These are phyloP conservation scores for Saccharata proteae DNA, from an alignment of 2,329 filamentous ascomycete species.

Conservation along the genomic window DNA sequence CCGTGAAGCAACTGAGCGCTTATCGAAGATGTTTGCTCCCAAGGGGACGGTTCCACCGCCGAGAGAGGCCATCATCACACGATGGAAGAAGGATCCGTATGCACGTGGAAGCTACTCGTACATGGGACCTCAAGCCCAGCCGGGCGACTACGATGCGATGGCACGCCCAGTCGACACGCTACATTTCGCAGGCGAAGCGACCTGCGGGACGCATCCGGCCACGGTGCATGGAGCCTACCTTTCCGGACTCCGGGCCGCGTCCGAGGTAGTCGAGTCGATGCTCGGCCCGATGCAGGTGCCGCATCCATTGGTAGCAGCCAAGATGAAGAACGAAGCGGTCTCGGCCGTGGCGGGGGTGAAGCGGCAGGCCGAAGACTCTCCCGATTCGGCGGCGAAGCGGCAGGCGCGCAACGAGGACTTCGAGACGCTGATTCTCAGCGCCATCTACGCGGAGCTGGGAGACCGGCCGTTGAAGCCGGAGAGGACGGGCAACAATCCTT, in stretches of 20 bases:
- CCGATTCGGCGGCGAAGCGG: constrained; percentile 11
- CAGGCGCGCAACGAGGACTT: constrained; percentile 32
- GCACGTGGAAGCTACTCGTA: constrained; percentile 94
- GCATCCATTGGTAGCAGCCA: constrained; percentile 59
- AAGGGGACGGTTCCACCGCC: constrained; percentile 61
- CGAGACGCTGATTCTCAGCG: constrained; percentile 44
- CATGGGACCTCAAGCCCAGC: constrained; percentile 67
- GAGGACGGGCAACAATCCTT: constrained; percentile 70
- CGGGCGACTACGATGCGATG: constrained; percentile 89
- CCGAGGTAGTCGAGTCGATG: constrained; percentile 70
- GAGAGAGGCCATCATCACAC: constrained; percentile 74
- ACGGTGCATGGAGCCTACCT: constrained; percentile 96
- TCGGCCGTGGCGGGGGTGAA: constrained; percentile 4
- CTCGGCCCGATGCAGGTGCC: constrained; percentile 68
- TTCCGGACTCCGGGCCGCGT: constrained; percentile 79
- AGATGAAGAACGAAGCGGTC: constrained; percentile 26
- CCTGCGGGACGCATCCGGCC: constrained; percentile 87
- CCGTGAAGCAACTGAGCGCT: constrained; percentile 64
- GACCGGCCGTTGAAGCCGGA: constrained; percentile 59
- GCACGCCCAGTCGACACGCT: constrained; percentile 73
- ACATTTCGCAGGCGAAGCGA: constrained; percentile 93
- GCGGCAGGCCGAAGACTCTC: constrained; percentile 9
- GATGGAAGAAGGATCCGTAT: constrained; percentile 85
- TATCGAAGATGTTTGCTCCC: constrained; percentile 60
- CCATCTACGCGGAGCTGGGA: constrained; percentile 54